Base-by-base conservation (phyloP, 169 alveolate species). In the Plasmodium gaboni region DNA sequence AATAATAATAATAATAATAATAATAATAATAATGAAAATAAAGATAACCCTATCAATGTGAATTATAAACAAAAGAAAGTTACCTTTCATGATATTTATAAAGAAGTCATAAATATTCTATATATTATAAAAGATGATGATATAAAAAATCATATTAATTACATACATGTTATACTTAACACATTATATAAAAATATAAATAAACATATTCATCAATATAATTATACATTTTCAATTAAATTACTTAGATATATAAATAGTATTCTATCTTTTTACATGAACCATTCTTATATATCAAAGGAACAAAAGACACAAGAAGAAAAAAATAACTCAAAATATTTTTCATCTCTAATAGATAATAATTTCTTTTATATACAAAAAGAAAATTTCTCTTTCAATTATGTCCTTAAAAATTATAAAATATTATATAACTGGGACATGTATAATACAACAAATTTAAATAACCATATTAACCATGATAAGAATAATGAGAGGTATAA, bases 331-430 rank as follows among this genome's bases (percentile, higher is more conserved):
- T 26, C 7, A 15, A 12, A 59, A 8, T 10, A 44, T 15, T 67
- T 83, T 28, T 55, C 12, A 19, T 15, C 38, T 3, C 4, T 50
- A n/a, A 24, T 83, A 55, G 61, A 63, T 13, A 46, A 71, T 51
- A 83, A 83, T 28, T 46, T 44, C 15, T 71, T 83, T 68, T 71
- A 83, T 32, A 83, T 57, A 61, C 85, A 83, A 61, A 83, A 83
- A 38, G 91, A 83, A 26, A 59, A 71, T 8, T 67, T 46, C 59
- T 68, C 91, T 10, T 83, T 71, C 55, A 60, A 50, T 55, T 55
- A 68, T 48, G 59, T 83, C 51, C 55, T 68, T 46, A 72, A 83
- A 61, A 13, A 68, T 61, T 83, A 83, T 72, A 51, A 42, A 68
- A 65, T 38, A 38, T 38, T 38, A 38, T 38, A 38, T 38, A 38